Base-by-base conservation (phyloP, 176 grass and related monocot species). In the Cocos nucifera region DNA sequence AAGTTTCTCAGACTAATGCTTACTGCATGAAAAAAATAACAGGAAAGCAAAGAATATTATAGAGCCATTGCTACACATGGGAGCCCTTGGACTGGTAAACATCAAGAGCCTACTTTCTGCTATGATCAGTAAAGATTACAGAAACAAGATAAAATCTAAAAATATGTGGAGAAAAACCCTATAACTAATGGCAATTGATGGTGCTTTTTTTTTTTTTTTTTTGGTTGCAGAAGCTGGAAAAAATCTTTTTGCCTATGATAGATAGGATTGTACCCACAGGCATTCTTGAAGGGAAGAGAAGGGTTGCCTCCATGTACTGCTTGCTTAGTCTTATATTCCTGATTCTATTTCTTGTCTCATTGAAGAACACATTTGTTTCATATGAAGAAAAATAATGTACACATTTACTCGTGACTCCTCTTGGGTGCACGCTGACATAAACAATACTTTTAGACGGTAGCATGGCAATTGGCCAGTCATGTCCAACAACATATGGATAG, bases 261-360 rank as follows among this genome's bases (percentile, higher is more conserved):
- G 79, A 73, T 51, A 88, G 75, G 63, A 8, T 83, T 29, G 26
- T 88, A 16, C 87, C 92, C 1, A 59, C 88, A 59, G 83, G 67
- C 2, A 64, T 52, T 4, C 53, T 88, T 39, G 54, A 80, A 62
- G 84, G 78, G 10, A 83, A 73, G 54, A 29, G 20, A 9, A 88
- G 58, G 54, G 72, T 63, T 2, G 61, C 35, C 17, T 62, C 91
- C 19, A 53, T 72, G 0, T 67, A 80, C 1, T 53, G 24, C 57
- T 52, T 91, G 54, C 48, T 80, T 66, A 76, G 81, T 20, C 49
- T 97, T 7, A 19, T 78, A 48, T 53, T 76, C 72, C 83, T 80
- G 78, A 17, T 73, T 22, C 35, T 80, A 15, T 82, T 63, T 67
- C 75, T 83, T 50, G 57, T 69, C 66, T 17, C 91, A 57, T 53